Evolutionary conservation across 768 basidiomycete genomes (phyloP), one percentile per base, ranked within the genome.

Genomic region (Suillus subalutaceus): DNA sequence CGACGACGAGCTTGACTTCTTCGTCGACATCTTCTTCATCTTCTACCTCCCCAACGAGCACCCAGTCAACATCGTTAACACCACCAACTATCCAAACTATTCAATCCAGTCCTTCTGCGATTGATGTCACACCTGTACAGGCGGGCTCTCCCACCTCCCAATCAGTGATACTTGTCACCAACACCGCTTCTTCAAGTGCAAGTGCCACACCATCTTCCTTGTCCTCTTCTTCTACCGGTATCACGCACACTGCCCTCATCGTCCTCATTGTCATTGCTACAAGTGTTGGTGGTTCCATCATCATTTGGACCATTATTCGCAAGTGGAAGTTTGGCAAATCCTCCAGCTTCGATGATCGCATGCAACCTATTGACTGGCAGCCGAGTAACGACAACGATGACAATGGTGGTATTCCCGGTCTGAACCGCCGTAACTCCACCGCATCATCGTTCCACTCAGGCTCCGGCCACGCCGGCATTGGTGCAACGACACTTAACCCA

Each of bases 291-390:
- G 90, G 84, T 38, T 73, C 90, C 62, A 84, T 85, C 65, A 87
- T 94, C 70, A 82, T 90, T 68, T 96, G 94, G 94, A 96, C 93
- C 58, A 79, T 94, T 73, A 91, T 95, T 83, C 90, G 94, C 81
- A 94, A 95, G 78, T 94, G 92, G 91, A 94, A 94, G 80, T 88
- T 95, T 73, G 88, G 86, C 63, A 87, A 90, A 65, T 94, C 93
- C 38, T 83, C 86, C 73, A 84, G 86, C 71, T 95, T 95, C 75
- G 91, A 93, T 71, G 87, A 88, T 67, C 92, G 93, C 70, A 86
- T 96, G 81, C 87, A 91, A 66, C 93, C 94, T 67, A 93, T 95
- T 74, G 89, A 94, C 80, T 95, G 92, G 92, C 87, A 91, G 73
- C 91, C 92, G n/a, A 81, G 77, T 58, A 80, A 78, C 38, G 79